Evolutionary conservation across 371 early-diverging fungal genomes (phyloP).

Genomic region (Dinochytrium kinnereticum): DNA sequence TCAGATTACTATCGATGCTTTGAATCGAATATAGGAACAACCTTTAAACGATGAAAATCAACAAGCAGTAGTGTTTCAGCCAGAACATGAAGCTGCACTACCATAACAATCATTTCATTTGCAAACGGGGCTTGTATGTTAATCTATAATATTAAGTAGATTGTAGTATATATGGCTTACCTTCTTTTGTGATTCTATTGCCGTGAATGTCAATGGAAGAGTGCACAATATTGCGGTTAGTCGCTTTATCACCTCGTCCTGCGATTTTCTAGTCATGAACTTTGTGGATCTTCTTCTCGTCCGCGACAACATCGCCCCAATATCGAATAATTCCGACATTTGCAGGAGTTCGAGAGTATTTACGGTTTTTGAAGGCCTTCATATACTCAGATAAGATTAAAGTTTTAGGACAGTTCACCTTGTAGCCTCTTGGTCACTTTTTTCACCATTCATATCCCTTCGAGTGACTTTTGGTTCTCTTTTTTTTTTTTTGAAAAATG

Average conservation of each 20-base stretch:
- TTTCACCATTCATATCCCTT: not conserved
- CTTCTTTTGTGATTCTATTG: constrained; percentile 15
- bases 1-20: not conserved
- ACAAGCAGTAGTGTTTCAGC: constrained; percentile 4
- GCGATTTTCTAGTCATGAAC: constrained; percentile 13
- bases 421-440: not conserved
- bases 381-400: not conserved
- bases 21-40: not conserved
- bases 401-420: not conserved
- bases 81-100: constrained; percentile 10
- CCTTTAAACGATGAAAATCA: constrained; percentile 23
- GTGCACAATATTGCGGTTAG: constrained; percentile 20
- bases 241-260: constrained; percentile 5
- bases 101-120: constrained; percentile 30
- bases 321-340: not conserved
- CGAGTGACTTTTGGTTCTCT: not conserved
- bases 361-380: not conserved
- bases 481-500: not conserved
- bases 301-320: not conserved
- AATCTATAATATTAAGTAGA: constrained; percentile 5
- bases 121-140: constrained; percentile 26
- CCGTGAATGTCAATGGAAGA: constrained; percentile 24
- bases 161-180: not conserved
- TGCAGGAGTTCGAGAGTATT: constrained; percentile 16
- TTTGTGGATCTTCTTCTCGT: not conserved